phyloP scores from a whole-genome alignment of 2,329 filamentous ascomycete genomes.

The Hypomyces perniciosus region DNA sequence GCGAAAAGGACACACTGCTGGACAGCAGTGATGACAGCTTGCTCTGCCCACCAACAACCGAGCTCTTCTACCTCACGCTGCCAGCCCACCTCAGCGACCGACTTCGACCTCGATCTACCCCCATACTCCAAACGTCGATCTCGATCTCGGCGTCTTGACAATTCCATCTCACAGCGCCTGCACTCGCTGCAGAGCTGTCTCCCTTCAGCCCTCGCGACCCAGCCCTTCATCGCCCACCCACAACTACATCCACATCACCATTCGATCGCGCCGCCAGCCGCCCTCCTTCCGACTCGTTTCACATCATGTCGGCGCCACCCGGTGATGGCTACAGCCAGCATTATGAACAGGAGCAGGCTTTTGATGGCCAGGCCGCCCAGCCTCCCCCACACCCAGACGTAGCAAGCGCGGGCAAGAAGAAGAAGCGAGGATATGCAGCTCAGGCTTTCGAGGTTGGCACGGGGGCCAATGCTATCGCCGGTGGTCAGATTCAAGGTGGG shows the following conservation, averaged over 20 bases:
- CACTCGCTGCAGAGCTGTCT: conserved; percentile 10
- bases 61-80: conserved; percentile 8
- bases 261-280: conserved; percentile 19
- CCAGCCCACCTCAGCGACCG: conserved; percentile 10
- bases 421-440: conserved; percentile 91
- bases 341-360: conserved; percentile 34
- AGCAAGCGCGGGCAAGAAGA: conserved; percentile 59
- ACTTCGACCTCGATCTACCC: conserved; percentile 3
- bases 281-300: conserved; percentile 18
- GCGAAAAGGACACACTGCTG: conserved; percentile 12
- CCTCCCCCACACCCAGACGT: conserved; percentile 22
- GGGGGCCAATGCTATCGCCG: conserved; percentile 69
- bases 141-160: neutral
- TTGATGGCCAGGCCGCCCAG: conserved; percentile 30
- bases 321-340: conserved; percentile 50
- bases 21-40: conserved; percentile 9
- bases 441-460: conserved; percentile 89
- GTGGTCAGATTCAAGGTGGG: conserved; percentile 37
- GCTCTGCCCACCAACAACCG: conserved; percentile 9
- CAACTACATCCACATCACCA: conserved; percentile 7
- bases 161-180: conserved; percentile 6
- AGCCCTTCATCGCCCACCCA: neutral
- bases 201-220: conserved; percentile 2
- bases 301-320: conserved; percentile 52
- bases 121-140: conserved; percentile 2